These are phyloP conservation scores for Adansonia madagascariensis DNA, from an alignment of 441 rosid species.

Conservation along the genomic window DNA sequence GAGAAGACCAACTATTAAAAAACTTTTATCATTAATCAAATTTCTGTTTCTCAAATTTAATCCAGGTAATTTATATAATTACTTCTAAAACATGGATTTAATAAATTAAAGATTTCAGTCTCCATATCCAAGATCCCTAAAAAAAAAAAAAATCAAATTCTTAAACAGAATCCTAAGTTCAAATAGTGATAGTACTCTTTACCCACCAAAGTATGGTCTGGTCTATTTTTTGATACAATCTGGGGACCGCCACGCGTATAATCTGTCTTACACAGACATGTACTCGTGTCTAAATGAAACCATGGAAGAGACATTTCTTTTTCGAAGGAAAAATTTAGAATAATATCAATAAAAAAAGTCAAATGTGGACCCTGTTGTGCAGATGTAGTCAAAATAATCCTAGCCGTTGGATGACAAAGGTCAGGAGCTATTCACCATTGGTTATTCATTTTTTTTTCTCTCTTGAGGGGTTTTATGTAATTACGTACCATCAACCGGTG, in stretches of 20 bases:
- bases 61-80: too few relatives aligned
- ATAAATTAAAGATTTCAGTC: too few relatives aligned
- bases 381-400: constrained; percentile 27
- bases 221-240: neutral
- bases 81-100: too few relatives aligned
- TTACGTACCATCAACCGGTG: constrained; percentile 56
- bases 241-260: constrained; percentile 40
- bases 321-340: constrained; percentile 8
- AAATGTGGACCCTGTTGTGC: constrained; percentile 33
- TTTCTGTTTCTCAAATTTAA: neutral
- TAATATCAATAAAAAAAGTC: constrained; percentile 32
- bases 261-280: constrained; percentile 35
- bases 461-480: neutral
- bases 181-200: neutral
- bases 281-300: constrained; percentile 36
- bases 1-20: neutral
- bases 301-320: constrained; percentile 1
- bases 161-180: neutral
- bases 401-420: constrained; percentile 35
- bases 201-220: neutral
- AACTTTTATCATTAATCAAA: neutral
- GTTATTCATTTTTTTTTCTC: neutral
- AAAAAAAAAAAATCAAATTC: neutral
- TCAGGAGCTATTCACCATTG: neutral
- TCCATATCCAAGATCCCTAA: too few relatives aligned